Base-by-base conservation (phyloP, 345 rosid genomes). In the Brassica nigra region DNA sequence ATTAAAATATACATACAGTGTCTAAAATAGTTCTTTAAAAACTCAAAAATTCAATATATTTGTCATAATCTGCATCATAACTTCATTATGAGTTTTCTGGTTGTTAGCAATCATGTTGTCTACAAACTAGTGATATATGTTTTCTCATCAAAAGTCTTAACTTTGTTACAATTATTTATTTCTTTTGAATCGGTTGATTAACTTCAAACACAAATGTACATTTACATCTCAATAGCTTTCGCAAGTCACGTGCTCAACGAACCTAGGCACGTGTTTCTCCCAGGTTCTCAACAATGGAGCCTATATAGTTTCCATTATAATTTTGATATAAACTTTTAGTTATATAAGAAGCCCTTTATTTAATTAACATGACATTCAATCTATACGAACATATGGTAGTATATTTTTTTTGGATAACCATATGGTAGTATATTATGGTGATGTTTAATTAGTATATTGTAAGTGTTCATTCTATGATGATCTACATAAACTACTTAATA, bases 201-300 rank as follows among this genome's bases (percentile, higher is more conserved):
- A 28, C 67, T 7, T 11, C 3, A 68, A 73, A 10, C 62, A 61
- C 68, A 62, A 68, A 44, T 44, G 29, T 9, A 55, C 36, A 36
- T 28, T 36, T 47, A 63, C 20, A 18, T 64, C 2, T 33, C 36
- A 61, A 14, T 62, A 31, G 75, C 69, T 31, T 62, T 31, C 37
- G 36, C 68, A 44, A 44, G 11, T 61, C 75, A 76, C 69, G 69
- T 61, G 80, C 27, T 47, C 52, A 47, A 15, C 80, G 52, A 61
- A 69, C 75, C 54, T 44, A 44, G 44, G 62, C 34, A 69, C 68
- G 80, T 69, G 69, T n/a, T 61, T 20, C 28, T 76, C 62, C 20
- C 36, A 68, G 62, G 61, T 76, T 76, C 30, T 20, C 68, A 30
- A 58, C 61, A 34, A 15, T 75, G 15, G 6, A 65, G 12, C 11